Evolutionary conservation across 768 basidiomycete genomes (phyloP).

Genomic region (Termitomyces sp.): DNA sequence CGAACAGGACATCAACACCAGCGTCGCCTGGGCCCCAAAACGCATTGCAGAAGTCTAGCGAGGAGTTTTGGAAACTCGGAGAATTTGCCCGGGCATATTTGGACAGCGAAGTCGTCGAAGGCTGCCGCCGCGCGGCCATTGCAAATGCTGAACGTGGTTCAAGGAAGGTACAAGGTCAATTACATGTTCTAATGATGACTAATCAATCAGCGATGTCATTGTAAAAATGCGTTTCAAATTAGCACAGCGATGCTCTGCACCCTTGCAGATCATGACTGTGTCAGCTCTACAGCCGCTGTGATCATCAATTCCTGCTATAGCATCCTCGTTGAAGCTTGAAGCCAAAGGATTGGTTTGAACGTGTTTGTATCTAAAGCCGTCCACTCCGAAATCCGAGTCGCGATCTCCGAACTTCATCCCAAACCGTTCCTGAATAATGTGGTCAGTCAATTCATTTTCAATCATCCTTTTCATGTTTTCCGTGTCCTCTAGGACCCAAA

Average conservation of each 20-base stretch:
- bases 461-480: neutral
- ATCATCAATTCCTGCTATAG: neutral
- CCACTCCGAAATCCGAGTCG: slow-evolving; percentile 1
- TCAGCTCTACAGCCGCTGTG: neutral
- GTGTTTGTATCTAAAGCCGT: slow-evolving; percentile 1
- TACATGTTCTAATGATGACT: slow-evolving; percentile 4
- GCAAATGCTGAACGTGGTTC: slow-evolving; percentile 8
- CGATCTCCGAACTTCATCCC: neutral
- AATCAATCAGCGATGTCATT: neutral
- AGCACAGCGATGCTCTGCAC: neutral
- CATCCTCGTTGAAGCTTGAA: neutral
- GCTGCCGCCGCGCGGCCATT: slow-evolving; percentile 74
- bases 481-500: neutral
- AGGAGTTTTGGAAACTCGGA: slow-evolving; percentile 39
- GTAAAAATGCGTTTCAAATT: neutral
- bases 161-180: slow-evolving; percentile 4
- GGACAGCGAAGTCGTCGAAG: slow-evolving; percentile 78
- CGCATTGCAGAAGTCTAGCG: slow-evolving; percentile 90
- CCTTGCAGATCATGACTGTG: neutral
- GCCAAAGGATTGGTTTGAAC: neutral
- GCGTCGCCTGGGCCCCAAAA: slow-evolving; percentile 91
- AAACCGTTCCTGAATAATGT: neutral
- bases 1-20: slow-evolving; percentile 87
- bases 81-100: slow-evolving; percentile 59
- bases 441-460: slow-evolving; percentile 8